phyloP scores from a whole-genome alignment of 129 eudicot genomes.

The Ambrosia artemisiifolia region DNA sequence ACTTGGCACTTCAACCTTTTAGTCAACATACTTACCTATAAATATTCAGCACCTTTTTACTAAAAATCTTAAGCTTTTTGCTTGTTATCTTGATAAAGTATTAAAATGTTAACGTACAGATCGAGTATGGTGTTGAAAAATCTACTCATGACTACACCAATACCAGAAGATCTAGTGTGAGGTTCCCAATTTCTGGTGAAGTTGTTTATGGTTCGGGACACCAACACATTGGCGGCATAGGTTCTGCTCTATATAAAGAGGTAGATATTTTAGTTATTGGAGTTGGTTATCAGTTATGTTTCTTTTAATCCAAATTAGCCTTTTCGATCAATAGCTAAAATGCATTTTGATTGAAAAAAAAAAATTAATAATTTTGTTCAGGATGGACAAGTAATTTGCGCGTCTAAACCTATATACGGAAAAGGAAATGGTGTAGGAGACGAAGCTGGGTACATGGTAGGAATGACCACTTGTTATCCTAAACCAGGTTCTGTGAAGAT shows the following conservation, averaged over 20 bases:
- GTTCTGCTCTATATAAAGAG: constrained; percentile 59
- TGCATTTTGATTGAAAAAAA: neutral
- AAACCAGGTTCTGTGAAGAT: constrained; percentile 62
- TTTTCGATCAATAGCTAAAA: too few species aligned
- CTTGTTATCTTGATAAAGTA: constrained; percentile 25
- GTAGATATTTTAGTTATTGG: constrained; percentile 23
- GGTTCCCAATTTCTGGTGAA: constrained; percentile 60
- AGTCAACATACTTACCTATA: too few species aligned
- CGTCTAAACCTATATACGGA: constrained; percentile 62
- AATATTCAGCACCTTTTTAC: too few species aligned
- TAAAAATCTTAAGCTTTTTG: neutral
- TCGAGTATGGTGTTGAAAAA: constrained; percentile 41
- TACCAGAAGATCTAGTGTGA: constrained; percentile 31
- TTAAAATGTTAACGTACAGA: constrained; percentile 21
- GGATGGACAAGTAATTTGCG: constrained; percentile 70
- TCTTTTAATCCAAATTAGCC: neutral
- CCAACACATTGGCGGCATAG: constrained; percentile 66
- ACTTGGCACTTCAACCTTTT: neutral
- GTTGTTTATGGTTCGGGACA: constrained; percentile 75
- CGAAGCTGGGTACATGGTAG: constrained; percentile 78
- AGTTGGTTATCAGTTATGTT: neutral
- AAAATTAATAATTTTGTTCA: constrained; percentile 11
- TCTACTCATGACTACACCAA: constrained; percentile 39
- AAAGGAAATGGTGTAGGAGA: constrained; percentile 60
- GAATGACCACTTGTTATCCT: constrained; percentile 89